These are phyloP conservation scores for Monosporozyma aerobia DNA, from an alignment of 805 yeast genomes.

Conservation along the genomic window DNA sequence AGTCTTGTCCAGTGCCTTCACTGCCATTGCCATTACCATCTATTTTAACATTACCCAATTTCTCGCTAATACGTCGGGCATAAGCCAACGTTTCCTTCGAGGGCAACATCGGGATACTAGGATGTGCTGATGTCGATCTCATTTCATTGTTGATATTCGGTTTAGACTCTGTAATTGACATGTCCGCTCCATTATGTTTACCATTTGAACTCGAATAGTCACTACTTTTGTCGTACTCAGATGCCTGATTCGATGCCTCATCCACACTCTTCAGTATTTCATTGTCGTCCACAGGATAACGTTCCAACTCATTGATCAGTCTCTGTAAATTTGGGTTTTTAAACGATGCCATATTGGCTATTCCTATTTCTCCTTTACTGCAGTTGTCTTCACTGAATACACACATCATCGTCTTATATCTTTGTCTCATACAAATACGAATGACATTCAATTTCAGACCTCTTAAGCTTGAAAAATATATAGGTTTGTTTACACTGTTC, in stretches of 20 bases:
- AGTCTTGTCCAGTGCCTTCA: too few species aligned
- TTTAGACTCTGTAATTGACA: neutral
- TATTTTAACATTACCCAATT: neutral
- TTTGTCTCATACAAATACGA: too few species aligned
- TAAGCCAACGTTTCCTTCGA: neutral
- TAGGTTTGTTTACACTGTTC: neutral
- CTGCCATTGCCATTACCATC: neutral
- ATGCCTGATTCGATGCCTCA: neutral
- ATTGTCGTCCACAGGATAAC: neutral
- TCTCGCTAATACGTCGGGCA: neutral
- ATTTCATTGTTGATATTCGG: neutral
- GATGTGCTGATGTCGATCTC: neutral
- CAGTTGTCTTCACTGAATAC: too few species aligned
- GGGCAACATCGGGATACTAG: slow-evolving; percentile 1
- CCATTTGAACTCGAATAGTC: neutral
- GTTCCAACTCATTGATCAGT: neutral
- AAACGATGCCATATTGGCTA: neutral
- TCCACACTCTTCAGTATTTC: neutral
- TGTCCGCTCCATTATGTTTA: too few species aligned
- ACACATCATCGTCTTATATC: too few species aligned
- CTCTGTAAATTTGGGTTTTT: neutral
- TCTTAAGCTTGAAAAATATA: neutral
- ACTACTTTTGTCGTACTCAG: neutral
- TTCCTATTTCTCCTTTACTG: neutral
- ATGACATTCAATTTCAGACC: neutral